Evolutionary conservation across 768 basidiomycete species (phyloP).

Genomic region (Rhodosporidiobolus sp.): DNA sequence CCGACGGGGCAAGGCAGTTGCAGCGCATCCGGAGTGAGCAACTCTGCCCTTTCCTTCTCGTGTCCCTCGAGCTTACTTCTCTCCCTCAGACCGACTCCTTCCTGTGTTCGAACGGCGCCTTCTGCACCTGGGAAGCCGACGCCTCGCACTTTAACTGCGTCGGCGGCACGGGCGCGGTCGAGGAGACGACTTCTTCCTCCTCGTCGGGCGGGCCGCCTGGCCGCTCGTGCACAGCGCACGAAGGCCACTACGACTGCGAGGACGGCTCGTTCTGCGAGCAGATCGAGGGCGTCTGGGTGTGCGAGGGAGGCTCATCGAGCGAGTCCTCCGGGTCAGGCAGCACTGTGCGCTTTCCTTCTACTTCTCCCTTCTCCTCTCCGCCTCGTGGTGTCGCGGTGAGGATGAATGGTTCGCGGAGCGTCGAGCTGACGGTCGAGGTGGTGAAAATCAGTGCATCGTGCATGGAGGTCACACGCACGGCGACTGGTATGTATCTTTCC

Average conservation of each 20-base stretch:
- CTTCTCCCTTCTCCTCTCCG: not conserved
- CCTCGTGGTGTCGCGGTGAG: too few species aligned
- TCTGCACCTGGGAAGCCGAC: conserved; percentile 28
- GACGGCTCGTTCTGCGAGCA: conserved; percentile 36
- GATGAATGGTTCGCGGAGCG: too few species aligned
- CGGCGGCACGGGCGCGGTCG: conserved; percentile 13
- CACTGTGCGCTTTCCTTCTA: not conserved
- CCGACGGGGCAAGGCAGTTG: conserved; percentile 17
- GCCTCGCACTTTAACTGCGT: conserved; percentile 19
- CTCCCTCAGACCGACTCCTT: conserved; percentile 19
- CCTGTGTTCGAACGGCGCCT: conserved; percentile 37
- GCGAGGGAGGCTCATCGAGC: conserved; percentile 1
- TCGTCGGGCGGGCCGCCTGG: conserved; percentile 6
- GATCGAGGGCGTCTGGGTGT: conserved; percentile 21
- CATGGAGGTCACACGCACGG: conserved; percentile 41
- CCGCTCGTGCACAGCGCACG: conserved; percentile 17
- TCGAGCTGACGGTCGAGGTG: too few species aligned
- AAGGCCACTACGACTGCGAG: conserved; percentile 34
- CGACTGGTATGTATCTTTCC: conserved; percentile 8
- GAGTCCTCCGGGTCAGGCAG: not conserved
- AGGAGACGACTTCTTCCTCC: not conserved
- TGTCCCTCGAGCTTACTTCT: not conserved
- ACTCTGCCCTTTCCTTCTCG: not conserved
- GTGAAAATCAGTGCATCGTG: conserved; percentile 14
- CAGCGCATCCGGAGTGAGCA: conserved; percentile 11